Conservation (phyloP, 768 basidiomycete genomes). For the Pleurotus djamor region DNA sequence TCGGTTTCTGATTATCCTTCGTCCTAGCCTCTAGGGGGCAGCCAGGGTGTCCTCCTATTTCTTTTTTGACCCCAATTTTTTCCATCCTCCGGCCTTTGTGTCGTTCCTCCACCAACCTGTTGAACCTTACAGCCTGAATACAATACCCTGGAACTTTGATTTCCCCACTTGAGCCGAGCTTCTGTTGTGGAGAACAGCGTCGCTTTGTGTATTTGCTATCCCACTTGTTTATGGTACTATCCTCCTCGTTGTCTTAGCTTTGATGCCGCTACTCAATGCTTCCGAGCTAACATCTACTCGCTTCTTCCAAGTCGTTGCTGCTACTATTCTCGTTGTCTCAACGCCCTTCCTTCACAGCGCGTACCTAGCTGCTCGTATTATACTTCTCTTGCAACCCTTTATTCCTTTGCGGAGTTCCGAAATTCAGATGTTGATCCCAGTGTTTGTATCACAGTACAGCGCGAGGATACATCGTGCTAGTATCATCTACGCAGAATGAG, state of each 20-base stretch:
- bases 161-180: constrained; percentile 19
- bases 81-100: no score
- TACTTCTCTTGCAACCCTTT: constrained; percentile 10
- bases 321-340: background rate
- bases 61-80: no score
- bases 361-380: constrained; percentile 12
- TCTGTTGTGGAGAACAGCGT: constrained; percentile 19
- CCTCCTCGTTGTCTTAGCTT: background rate
- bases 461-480: no score
- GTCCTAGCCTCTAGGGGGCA: no score
- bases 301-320: background rate
- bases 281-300: background rate
- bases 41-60: no score
- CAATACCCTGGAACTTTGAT: constrained; percentile 20
- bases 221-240: background rate
- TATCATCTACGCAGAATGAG: no score
- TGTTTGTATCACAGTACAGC: no score
- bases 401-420: constrained; percentile 1
- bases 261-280: background rate
- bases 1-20: no score
- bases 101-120: no score
- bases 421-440: no score
- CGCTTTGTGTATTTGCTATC: constrained; percentile 11
- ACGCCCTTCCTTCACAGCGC: background rate
- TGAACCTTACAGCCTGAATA: constrained; percentile 7